These are phyloP conservation scores for Exophiala spinifera DNA, from an alignment of 2,329 filamentous ascomycete genomes.

Conservation along the genomic window DNA sequence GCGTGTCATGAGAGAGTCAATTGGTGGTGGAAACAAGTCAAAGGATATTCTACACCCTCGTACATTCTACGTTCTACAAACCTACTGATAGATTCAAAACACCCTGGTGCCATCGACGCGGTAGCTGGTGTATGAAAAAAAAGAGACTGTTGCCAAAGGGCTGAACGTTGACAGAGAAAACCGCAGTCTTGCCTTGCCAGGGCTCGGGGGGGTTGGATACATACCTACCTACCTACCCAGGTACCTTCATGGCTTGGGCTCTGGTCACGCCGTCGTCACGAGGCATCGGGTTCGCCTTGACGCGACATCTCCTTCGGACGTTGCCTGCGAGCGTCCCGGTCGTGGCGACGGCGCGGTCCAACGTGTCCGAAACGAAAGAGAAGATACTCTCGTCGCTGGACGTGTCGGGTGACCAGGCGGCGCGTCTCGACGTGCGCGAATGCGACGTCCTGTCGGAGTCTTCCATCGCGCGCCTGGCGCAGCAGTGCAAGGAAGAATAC, in stretches of 20 bases:
- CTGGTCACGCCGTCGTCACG: slow-evolving; percentile 57
- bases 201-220: too few species aligned
- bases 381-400: slow-evolving; percentile 45
- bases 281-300: slow-evolving; percentile 62
- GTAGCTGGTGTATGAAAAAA: too few species aligned
- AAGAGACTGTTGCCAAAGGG: too few species aligned
- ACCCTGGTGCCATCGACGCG: too few species aligned
- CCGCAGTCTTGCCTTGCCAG: too few species aligned
- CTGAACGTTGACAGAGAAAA: too few species aligned
- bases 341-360: slow-evolving; percentile 57
- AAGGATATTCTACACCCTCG: too few species aligned
- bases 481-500: slow-evolving; percentile 54
- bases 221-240: too few species aligned
- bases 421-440: slow-evolving; percentile 41
- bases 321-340: slow-evolving; percentile 53
- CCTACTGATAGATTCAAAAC: too few species aligned
- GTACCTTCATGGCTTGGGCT: slow-evolving; percentile 33
- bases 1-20: too few species aligned
- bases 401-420: slow-evolving; percentile 12
- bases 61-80: too few species aligned
- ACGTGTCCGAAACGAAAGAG: slow-evolving; percentile 40
- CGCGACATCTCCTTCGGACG: slow-evolving; percentile 55
- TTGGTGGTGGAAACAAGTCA: too few species aligned
- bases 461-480: slow-evolving; percentile 57
- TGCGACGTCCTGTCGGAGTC: slow-evolving; percentile 47